These are phyloP conservation scores for Ophiocordyceps australis DNA, from an alignment of 2,329 filamentous ascomycete species.

Conservation along the genomic window DNA sequence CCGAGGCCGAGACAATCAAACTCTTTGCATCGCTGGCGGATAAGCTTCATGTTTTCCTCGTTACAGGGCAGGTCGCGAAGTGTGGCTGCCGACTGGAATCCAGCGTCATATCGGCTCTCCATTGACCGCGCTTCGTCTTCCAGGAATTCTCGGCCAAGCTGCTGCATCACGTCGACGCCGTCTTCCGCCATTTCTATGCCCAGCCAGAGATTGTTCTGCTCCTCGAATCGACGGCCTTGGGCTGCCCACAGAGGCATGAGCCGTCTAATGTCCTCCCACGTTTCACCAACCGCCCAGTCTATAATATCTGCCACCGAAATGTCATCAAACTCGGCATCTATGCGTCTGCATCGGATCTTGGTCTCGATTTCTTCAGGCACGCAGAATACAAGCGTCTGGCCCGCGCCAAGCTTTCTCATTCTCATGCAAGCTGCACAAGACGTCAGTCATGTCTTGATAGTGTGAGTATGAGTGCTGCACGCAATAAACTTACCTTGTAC, in stretches of 20 bases:
- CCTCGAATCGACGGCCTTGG: slow-evolving; percentile 34
- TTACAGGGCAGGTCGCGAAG: not conserved
- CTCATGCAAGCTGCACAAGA: slow-evolving; percentile 39
- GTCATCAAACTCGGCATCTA: slow-evolving; percentile 19
- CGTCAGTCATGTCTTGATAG: not conserved
- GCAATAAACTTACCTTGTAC: slow-evolving; percentile 36
- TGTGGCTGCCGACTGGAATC: not conserved
- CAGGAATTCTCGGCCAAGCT: not conserved
- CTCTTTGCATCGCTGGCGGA: not conserved
- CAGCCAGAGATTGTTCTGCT: slow-evolving; percentile 18
- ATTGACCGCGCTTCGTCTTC: slow-evolving; percentile 1
- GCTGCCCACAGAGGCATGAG: slow-evolving; percentile 40
- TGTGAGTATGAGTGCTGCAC: too few species aligned
- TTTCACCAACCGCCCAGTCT: slow-evolving; percentile 39
- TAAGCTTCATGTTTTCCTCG: not conserved
- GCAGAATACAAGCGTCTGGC: slow-evolving; percentile 44
- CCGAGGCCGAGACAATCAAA: not conserved
- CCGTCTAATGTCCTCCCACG: slow-evolving; percentile 26
- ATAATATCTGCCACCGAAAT: slow-evolving; percentile 27
- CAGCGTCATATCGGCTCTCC: slow-evolving; percentile 1
- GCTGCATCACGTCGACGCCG: not conserved
- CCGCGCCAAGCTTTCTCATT: slow-evolving; percentile 45
- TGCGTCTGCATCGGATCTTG: slow-evolving; percentile 20
- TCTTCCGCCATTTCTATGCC: not conserved
- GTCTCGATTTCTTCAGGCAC: slow-evolving; percentile 36